Conservation (phyloP, 495 filamentous ascomycete species). For the Penicillium subrubescens region DNA sequence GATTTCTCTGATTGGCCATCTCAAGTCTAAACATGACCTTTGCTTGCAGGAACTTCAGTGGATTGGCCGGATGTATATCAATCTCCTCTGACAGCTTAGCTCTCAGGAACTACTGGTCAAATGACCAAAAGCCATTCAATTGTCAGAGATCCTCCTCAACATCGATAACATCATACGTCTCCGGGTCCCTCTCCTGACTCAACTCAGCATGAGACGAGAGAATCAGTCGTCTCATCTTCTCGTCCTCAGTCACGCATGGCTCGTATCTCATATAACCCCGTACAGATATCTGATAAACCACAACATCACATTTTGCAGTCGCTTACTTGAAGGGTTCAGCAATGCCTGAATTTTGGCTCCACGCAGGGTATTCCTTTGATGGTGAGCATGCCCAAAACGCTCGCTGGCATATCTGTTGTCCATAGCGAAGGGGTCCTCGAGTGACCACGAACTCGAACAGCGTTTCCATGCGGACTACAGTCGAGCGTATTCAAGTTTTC, state of each 20-base stretch:
- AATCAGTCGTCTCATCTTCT: neutral
- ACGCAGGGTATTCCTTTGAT: neutral
- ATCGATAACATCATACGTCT: neutral
- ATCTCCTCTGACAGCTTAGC: neutral
- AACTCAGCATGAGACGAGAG: neutral
- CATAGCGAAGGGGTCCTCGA: neutral
- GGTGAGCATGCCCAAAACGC: neutral
- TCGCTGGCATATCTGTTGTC: neutral
- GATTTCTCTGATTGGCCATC: neutral
- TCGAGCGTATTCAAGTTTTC: neutral
- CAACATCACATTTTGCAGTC: neutral
- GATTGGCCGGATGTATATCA: neutral
- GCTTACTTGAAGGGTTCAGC: neutral
- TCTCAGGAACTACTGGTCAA: neutral
- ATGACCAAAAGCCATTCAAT: neutral
- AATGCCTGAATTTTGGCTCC: neutral
- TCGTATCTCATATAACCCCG: neutral
- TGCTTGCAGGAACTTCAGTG: neutral
- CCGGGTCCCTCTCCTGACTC: neutral
- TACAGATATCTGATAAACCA: neutral
- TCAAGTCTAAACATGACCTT: neutral
- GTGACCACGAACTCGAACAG: constrained; percentile 1
- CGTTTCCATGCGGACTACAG: neutral
- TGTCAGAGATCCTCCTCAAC: neutral
- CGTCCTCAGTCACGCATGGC: neutral